Percentiles rank a stretch among this genome's conserved stretches.
These are phyloP conservation scores for Cyclotella cryptica DNA, from an alignment of 108 stramenopile genomes.

Conservation along the genomic window DNA sequence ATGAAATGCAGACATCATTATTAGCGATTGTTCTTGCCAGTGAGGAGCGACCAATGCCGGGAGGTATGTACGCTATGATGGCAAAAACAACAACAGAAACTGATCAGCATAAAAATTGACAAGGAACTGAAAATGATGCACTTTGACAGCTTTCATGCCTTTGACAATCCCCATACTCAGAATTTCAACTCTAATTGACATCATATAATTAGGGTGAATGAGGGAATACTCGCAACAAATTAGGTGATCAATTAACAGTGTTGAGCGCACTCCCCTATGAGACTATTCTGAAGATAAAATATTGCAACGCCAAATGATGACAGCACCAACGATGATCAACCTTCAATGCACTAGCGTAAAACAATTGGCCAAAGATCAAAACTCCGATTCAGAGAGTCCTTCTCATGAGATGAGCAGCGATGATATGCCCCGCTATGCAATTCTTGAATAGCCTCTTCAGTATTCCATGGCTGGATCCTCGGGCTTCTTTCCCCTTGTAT, in stretches of 20 bases:
- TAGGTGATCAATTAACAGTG: slow-evolving; percentile 49
- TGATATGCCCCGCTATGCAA: slow-evolving; percentile 85
- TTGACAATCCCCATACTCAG: slow-evolving; percentile 92
- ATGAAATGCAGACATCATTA: no score
- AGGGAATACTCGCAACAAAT: no score
- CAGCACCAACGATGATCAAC: slow-evolving; percentile 78
- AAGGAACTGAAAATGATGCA: slow-evolving; percentile 58
- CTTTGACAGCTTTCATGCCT: slow-evolving; percentile 39
- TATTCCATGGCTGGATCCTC: slow-evolving; percentile 87
- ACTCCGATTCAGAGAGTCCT: slow-evolving; percentile 31
- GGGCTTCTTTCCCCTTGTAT: slow-evolving; percentile 72
- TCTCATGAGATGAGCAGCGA: slow-evolving; percentile 64
- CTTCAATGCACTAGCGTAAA: slow-evolving; percentile 79
- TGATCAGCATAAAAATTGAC: no score
- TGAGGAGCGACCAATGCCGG: slow-evolving; percentile 20
- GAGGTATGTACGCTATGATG: slow-evolving; percentile 31
- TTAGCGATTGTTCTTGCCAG: neutral
- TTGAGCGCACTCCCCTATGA: slow-evolving; percentile 69
- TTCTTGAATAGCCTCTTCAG: slow-evolving; percentile 73
- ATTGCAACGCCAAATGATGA: slow-evolving; percentile 89
- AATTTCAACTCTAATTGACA: no score
- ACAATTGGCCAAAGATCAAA: slow-evolving; percentile 83
- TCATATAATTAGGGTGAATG: no score
- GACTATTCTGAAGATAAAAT: slow-evolving; percentile 89
- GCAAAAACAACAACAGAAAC: no score